Base-by-base conservation (phyloP, 495 filamentous ascomycete genomes). In the Cetradonia linearis region DNA sequence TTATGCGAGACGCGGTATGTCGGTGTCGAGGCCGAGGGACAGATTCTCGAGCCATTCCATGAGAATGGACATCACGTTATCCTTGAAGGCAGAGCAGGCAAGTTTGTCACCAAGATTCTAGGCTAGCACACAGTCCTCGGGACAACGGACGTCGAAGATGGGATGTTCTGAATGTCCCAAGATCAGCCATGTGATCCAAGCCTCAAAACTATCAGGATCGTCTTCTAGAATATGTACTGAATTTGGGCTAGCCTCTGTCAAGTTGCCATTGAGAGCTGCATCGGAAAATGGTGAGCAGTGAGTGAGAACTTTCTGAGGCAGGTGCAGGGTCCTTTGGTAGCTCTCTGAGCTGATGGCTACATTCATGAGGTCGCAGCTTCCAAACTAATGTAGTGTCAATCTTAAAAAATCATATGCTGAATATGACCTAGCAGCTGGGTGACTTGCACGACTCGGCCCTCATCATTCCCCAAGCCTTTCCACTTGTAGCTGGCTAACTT, bases 201-300 rank as follows among this genome's bases (percentile, higher is more conserved):
- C 10, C 3, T 47, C 31, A 14, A 64, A 64, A 3, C 36, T 58
- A 5, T 20, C 27, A 4, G 42, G 49, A 16, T 44, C 23, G 2
- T 60, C 58, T 23, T 64, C 52, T 0, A 30, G 31, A 1, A 38
- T 38, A 16, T 20, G 16, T 0, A 47, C 25, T 40, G 20, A 1
- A 20, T 31, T 40, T 1, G 57, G 20, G 16, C 18, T 31, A 13
- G 57, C 13, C 16, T 64, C 42, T 5, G 13, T 2, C 11, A 37
- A 64, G 0, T 14, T 5, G 14, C 52, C 30, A 23, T 42, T 36
- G 1, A 64, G 36, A 44, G 49, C 48, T 1, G 56, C 53, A 10
- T 53, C 33, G 33, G 61, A 60, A 34, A 56, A 61, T 3, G 62
- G 38, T 48, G 62, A 56, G n/a, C 27, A 25, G 11, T 57, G 52